Base-by-base conservation (phyloP, 2,329 filamentous ascomycete genomes). In the Fonsecaea multimorphosa region DNA sequence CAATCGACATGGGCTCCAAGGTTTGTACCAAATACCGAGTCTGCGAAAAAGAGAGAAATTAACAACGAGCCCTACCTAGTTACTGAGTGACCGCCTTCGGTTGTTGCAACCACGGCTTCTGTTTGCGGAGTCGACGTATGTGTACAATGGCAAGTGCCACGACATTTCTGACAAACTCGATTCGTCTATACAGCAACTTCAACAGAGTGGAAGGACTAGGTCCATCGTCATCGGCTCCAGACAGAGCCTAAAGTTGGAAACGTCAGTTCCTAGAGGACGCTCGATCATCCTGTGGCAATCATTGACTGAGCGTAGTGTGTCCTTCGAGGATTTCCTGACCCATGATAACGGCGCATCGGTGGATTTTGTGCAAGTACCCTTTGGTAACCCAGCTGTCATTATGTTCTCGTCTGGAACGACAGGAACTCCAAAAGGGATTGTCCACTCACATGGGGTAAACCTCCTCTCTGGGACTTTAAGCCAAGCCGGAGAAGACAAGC, bases 361-460 rank as follows among this genome's bases (percentile, higher is more conserved):
- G 22, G 36, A 54, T 16, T 89, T 92, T 65, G 83, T 84, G 40
- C 83, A 87, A 46, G 78, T 91, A 6, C 83, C 77, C 0, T 94
- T 93, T 75, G 82, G 87, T 40, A 90, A 93, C 67, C 91, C 92
- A 0, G 89, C 91, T 76, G 78, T 93, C 31, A 84, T 66, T 34
- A 58, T 66, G 54, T 66, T 63, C 60, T 63, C 60, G 8, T 58
- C 52, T 9, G 88, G 89, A 0, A 79, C 86, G 0, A 66, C 64
- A 16, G 64, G 64, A 1, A 58, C 52, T 0, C 92, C 92, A 14
- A 95, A 95, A 73, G 92, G 91, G 63, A 94, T 95, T 68, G 91
- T 93, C 2, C 92, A 96, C 75, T 89, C 87, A 0, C 75, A 75
- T 1, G 77, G 77, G n/a, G 76, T 61, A 61, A 12, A 31, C 24